Conservation (phyloP, 2,329 filamentous ascomycete species). For the Neopestalotiopsis clavispora region DNA sequence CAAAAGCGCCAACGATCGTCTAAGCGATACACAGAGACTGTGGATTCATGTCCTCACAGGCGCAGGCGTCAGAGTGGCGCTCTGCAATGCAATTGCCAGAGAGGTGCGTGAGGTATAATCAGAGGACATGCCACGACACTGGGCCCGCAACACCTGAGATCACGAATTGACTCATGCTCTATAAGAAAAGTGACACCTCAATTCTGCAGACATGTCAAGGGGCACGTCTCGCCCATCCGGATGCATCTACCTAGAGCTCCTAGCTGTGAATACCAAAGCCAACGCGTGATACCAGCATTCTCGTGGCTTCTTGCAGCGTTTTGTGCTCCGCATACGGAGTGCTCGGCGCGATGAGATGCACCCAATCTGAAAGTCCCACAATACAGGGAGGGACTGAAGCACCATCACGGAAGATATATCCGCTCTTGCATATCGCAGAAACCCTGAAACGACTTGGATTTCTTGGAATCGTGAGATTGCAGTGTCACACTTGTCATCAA, state of each 20-base stretch:
- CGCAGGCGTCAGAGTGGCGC: slow-evolving; percentile 83
- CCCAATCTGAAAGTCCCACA: neutral
- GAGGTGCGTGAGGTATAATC: slow-evolving; percentile 48
- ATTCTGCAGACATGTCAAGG: neutral
- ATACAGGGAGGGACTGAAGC: neutral
- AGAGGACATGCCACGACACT: neutral
- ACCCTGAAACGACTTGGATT: slow-evolving; percentile 16
- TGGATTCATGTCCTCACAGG: slow-evolving; percentile 95
- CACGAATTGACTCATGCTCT: neutral
- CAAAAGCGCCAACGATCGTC: slow-evolving; percentile 85
- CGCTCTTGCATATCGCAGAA: neutral
- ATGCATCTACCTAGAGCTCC: too few species aligned
- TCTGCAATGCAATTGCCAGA: slow-evolving; percentile 69
- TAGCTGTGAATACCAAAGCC: too few species aligned
- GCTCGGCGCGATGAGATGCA: neutral
- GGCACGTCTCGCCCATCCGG: too few species aligned
- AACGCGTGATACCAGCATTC: neutral
- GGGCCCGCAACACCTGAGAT: neutral
- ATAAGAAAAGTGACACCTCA: neutral
- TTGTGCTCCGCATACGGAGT: neutral
- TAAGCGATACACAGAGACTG: slow-evolving; percentile 93
- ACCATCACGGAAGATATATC: neutral
- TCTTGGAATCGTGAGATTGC: slow-evolving; percentile 14
- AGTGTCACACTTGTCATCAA: neutral
- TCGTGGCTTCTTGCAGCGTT: neutral